Base-by-base conservation (phyloP, 495 filamentous ascomycete species). In the Hypoxylon trugodes region DNA sequence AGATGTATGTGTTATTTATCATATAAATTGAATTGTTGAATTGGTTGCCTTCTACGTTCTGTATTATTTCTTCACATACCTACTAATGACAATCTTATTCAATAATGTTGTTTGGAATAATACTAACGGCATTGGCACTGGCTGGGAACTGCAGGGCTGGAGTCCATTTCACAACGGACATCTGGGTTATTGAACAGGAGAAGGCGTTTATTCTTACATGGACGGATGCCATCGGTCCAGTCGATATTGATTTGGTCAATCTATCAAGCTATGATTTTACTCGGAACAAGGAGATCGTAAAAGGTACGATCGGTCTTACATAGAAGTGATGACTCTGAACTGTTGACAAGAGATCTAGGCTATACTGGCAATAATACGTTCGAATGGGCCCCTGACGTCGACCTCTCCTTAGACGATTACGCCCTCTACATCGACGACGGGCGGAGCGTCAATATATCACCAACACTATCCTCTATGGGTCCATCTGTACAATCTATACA, bases 111-210 rank as follows among this genome's bases (percentile, higher is more conserved):
- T 54, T 58, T 12, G 16, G 18, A 30, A 19, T 28, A 38, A 2
- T 13, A n/a, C 35, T 36, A 1, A 1, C 36, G 12, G 15, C 48
- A 25, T 47, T 22, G 28, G 26, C 38, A 6, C 25, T 46, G 1
- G 26, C 18, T 1, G 13, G 15, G 5, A 51, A 6, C 18, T 64
- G 52, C 16, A 12, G 9, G n/a, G 37, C 52, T 30, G 24, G 4
- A 10, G 2, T 64, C 18, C 52, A 19, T 32, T 59, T 65, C 61
- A 65, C 53, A 26, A 65, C 46, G 12, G 12, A 15, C 21, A 25
- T 3, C 40, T 59, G 61, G 55, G 42, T 53, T 16, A n/a, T 54
- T 10, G 25, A 30, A 13, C 32, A 25, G 4, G 61, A 18, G 15
- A 42, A 33, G 19, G 13, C 54, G 16, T 26, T 65, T 0, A 18